Base-by-base conservation (phyloP, 305 asterid species). In the Nicotiana rustica region DNA sequence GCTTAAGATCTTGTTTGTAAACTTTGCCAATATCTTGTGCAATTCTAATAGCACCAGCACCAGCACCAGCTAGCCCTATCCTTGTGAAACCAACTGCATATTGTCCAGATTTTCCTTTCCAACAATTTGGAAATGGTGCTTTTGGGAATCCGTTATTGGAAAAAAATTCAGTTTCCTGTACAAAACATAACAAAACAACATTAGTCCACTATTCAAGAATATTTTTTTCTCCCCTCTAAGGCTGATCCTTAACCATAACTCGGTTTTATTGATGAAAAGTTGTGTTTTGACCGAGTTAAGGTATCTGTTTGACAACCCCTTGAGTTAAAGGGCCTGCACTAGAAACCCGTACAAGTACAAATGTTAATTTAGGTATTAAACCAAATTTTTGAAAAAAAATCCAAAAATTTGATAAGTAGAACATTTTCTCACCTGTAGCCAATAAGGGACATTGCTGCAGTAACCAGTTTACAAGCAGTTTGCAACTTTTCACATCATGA, bases 361-460 rank as follows among this genome's bases (percentile, higher is more conserved):
- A 41, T 2, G 10, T 67, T 15, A 0, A 17, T 67, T 17, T 1
- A 68, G 38, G 66, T 41, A 9, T 29, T 5, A 69, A 19, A 18
- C 35, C 18, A 41, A 70, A 2, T 18, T 2, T 0, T 25, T 25
- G 1, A 25, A 25, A 25, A 25, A 25, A 25, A 25, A 25, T 25
- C 29, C 29, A 25, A 25, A 25, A 25, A 25, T 25, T 33, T 33
- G 76, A 55, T 62, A 12, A 66, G 38, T 78, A n/a, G 33, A 70
- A 4, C 33, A 47, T 25, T 33, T 56, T 83, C 90, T 85, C 82
- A 93, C 97, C 96, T 90, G 91, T 35, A 96, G 92, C 99, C 99
- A 96, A 81, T 82, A 90, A n/a, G 97, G 99, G 38, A 96, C 98
- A 80, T 96, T 96, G 92, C 99, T 96, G 84, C 90, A 47, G 80